Evolutionary conservation across 2,329 filamentous ascomycete species (phyloP), one percentile per base, ranked within the genome.

Genomic region (Fonsecaea erecta): DNA sequence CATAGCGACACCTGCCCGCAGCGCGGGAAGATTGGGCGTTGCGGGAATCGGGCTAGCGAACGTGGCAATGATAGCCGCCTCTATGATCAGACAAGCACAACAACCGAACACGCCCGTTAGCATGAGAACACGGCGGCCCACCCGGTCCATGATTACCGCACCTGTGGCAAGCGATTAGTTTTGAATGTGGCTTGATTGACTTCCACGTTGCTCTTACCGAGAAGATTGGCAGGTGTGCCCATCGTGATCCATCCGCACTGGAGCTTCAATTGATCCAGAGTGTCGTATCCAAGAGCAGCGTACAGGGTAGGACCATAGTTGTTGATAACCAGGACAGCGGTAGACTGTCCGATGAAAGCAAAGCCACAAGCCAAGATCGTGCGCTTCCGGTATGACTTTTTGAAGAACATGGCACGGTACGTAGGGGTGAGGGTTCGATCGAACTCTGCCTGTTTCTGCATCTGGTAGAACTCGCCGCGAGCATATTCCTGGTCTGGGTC

Each of bases 1-100:
- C 68, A 79, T 78, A 63, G 79, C 77, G 0, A 79, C 74, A 7
- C 74, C 76, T 3, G 74, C 77, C 24, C 73, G 72, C 11, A 76
- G 71, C 2, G 74, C 70, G 1, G 61, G 64, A 5, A 46, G 34
- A 62, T 78, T 77, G 2, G 57, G 57, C 18, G 28, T 28, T 8
- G 12, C 52, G 14, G 51, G 51, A 4, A 62, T 52, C 3, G 57
- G 63, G 21, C n/a, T 52, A 8, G 61, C 59, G 34, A 60, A 70
- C 6, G 56, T 40, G 11, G 68, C 67, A 9, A 69, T 59, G 52
- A 70, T 53, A 21, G 67, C 58, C n/a, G 63, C 56, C 28, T 66
- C 66, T 1, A 66, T 2, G 51, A 48, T 48, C 48, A 68, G 37
- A 26, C 51, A 55, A 9, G 59, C 18, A 28, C 56, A 58, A 30